These are phyloP conservation scores for Austroboletus novae-zelandiae DNA, from an alignment of 1,284 basidiomycete genomes.

Conservation along the genomic window DNA sequence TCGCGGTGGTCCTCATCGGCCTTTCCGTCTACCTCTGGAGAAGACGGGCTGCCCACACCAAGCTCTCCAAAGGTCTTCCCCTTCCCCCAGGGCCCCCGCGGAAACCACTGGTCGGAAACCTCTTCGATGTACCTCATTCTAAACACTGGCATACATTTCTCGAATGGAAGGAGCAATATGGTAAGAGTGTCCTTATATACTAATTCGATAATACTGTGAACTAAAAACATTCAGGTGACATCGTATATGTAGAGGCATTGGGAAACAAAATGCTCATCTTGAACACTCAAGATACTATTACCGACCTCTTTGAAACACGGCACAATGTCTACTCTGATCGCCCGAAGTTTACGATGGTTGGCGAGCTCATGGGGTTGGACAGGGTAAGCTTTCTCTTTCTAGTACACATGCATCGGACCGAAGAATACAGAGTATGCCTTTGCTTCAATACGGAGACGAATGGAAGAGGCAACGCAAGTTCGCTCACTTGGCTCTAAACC, in stretches of 20 bases:
- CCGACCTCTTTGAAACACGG: slow-evolving; percentile 36
- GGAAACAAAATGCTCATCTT: slow-evolving; percentile 32
- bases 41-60: not conserved
- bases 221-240: slow-evolving; percentile 18
- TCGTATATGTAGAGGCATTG: slow-evolving; percentile 27
- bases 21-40: slow-evolving; percentile 10
- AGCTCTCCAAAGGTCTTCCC: slow-evolving; percentile 10
- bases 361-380: slow-evolving; percentile 36
- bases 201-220: not conserved
- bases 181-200: not conserved
- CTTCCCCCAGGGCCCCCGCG: slow-evolving; percentile 11
- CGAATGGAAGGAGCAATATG: slow-evolving; percentile 13
- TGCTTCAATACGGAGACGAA: slow-evolving; percentile 23
- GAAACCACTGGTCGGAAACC: slow-evolving; percentile 6
- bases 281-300: slow-evolving; percentile 31
- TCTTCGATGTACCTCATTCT: slow-evolving; percentile 10
- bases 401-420: not conserved
- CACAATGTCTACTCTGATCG: slow-evolving; percentile 35
- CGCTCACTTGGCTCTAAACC: slow-evolving; percentile 22
- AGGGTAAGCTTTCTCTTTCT: slow-evolving; percentile 17
- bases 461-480: slow-evolving; percentile 27
- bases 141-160: slow-evolving; percentile 9
- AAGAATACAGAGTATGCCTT: slow-evolving; percentile 17
- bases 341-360: slow-evolving; percentile 34
- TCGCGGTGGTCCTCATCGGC: not conserved